phyloP scores from a whole-genome alignment of 2,329 filamentous ascomycete species.

The Colletotrichum falcatum region DNA sequence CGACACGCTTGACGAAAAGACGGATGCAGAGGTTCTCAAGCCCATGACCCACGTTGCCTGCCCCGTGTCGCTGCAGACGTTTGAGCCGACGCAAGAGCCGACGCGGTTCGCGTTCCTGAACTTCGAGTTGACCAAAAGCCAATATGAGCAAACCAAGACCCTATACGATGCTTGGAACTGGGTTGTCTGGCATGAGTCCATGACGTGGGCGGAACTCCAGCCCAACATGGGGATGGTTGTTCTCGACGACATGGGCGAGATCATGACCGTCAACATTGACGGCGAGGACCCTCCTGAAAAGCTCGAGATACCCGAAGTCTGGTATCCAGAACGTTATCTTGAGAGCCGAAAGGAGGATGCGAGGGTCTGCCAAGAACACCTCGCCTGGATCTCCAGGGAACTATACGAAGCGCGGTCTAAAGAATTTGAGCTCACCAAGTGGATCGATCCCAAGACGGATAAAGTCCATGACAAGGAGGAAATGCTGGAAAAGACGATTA shows the following conservation, averaged over 20 bases:
- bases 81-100: conserved; percentile 48
- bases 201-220: conserved; percentile 52
- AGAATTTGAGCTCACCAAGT: conserved; percentile 44
- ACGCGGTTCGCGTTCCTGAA: conserved; percentile 58
- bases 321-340: conserved; percentile 68
- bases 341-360: conserved; percentile 59
- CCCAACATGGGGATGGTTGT: conserved; percentile 56
- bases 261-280: conserved; percentile 61
- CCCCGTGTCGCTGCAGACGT: conserved; percentile 47
- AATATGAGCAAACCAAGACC: conserved; percentile 55
- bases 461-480: conserved; percentile 47
- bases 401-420: conserved; percentile 40
- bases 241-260: conserved; percentile 61
- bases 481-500: conserved; percentile 47
- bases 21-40: conserved; percentile 42
- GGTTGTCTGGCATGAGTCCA: conserved; percentile 60
- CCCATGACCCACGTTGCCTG: conserved; percentile 49
- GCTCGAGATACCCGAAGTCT: conserved; percentile 62
- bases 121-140: conserved; percentile 51
- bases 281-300: conserved; percentile 56
- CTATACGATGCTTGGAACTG: conserved; percentile 63
- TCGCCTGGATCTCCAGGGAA: conserved; percentile 43
- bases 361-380: conserved; percentile 56
- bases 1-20: conserved; percentile 50
- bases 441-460: conserved; percentile 38